Percentiles rank a stretch among this genome's conserved stretches.
These are phyloP conservation scores for Ascomycota sp. DNA, from an alignment of 2,329 filamentous ascomycete genomes.

Conservation along the genomic window DNA sequence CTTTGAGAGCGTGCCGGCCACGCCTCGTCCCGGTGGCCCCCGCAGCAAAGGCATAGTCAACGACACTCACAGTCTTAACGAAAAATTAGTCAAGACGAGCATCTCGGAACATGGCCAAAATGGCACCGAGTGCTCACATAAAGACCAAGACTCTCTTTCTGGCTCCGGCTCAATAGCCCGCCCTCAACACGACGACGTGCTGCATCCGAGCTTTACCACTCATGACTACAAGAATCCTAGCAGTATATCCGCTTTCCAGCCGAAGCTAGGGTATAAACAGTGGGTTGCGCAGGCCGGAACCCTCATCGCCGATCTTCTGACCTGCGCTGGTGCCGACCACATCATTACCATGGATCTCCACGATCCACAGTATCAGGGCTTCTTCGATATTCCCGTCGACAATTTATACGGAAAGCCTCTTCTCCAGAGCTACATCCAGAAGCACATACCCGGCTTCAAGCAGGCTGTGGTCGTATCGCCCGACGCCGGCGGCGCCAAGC, in stretches of 20 bases:
- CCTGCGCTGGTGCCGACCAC: constrained; percentile 62
- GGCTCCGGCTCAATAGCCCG: constrained; percentile 14
- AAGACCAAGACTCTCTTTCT: constrained; percentile 9
- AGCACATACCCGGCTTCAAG: constrained; percentile 52
- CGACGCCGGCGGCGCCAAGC: constrained; percentile 85
- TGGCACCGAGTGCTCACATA: too few species aligned
- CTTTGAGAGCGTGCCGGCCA: constrained; percentile 81
- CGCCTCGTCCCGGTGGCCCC: constrained; percentile 53
- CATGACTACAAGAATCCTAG: constrained; percentile 44
- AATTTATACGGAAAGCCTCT: constrained; percentile 89
- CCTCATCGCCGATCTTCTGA: constrained; percentile 80
- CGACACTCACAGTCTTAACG: constrained; percentile 48
- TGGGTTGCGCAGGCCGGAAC: constrained; percentile 97
- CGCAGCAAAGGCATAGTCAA: constrained; percentile 44
- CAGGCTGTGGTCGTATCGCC: constrained; percentile 90
- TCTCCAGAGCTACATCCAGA: constrained; percentile 75
- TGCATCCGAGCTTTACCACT: constrained; percentile 32
- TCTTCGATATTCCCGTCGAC: constrained; percentile 64
- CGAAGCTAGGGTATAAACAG: constrained; percentile 87
- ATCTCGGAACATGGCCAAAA: constrained; percentile 22
- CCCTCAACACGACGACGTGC: constrained; percentile 18
- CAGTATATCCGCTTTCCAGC: constrained; percentile 39
- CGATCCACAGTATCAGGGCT: constrained; percentile 83
- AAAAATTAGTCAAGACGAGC: constrained; percentile 49
- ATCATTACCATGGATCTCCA: constrained; percentile 93